Evolutionary conservation across 192 early-diverging fungal genomes (phyloP), one percentile per base, ranked within the genome.

Genomic region (Coemansia sp.): DNA sequence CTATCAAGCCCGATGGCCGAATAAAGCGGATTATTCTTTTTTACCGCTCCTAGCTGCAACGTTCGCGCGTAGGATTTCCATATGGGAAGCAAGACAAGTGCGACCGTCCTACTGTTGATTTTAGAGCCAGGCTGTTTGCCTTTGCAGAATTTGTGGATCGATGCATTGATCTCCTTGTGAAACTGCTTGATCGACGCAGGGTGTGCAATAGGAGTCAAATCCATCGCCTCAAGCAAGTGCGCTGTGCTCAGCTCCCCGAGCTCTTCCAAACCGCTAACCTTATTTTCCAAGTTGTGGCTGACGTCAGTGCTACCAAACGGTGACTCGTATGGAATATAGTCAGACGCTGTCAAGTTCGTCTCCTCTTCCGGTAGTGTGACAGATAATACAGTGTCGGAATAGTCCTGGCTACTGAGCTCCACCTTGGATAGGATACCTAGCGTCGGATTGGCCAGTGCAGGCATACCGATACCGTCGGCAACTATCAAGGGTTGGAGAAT

Each of bases 381-480:
- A 3, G 48, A 51, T 26, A 51, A 7, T 2, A 26, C 25, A 16
- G 48, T 13, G 23, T 26, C 9, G 23, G 48, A 25, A 5, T 51
- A 7, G 8, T 25, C 25, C 3, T 26, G 48, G 12, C 23, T 51
- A 26, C 26, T 25, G 23, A 51, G 23, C 48, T 23, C 16, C 48
- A 51, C 37, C 6, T 28, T 46, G 15, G 52, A 56, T 26, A 64
- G 51, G 35, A 64, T 3, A 16, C 63, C 51, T n/a, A 25, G 13
- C 3, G 49, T 21, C 10, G 53, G 63, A 30, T 51, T 37, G 2
- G 63, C 42, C 2, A 30, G 49, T 16, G 35, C 25, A 20, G 65
- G 58, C 20, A 67, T 18, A 28, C 75, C 75, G 18, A 77, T 49
- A 13, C 63, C 66, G 35, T 72, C 75, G 25, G 67, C 61, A 25